Conservation (phyloP, 768 basidiomycete species). For the Pleurotus sapidus region DNA sequence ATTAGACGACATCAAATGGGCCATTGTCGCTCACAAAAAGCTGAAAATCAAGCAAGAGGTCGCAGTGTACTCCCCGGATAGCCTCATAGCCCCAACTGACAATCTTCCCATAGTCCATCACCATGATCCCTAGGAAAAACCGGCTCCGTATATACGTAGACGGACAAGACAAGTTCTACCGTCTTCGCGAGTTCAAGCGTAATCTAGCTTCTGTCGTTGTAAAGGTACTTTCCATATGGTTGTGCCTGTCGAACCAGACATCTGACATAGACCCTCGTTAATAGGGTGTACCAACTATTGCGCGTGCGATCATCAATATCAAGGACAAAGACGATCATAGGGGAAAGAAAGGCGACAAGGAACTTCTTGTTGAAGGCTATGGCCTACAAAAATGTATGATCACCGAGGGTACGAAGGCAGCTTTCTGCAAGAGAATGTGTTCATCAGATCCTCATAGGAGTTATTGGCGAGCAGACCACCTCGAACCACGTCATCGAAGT, state of each 20-base stretch:
- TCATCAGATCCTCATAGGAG: conserved; percentile 49
- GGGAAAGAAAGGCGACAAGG: conserved; percentile 86
- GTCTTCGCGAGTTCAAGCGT: conserved; percentile 83
- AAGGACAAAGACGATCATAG: conserved; percentile 80
- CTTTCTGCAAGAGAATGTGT: neutral
- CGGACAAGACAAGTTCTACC: conserved; percentile 75
- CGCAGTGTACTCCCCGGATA: conserved; percentile 1
- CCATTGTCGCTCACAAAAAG: conserved; percentile 82
- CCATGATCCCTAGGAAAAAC: conserved; percentile 68
- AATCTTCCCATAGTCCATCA: conserved; percentile 49
- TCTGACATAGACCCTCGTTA: too few relatives aligned
- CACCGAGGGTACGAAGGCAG: conserved; percentile 69
- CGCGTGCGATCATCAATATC: conserved; percentile 94
- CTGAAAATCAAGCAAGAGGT: conserved; percentile 92
- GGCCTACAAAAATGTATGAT: conserved; percentile 96
- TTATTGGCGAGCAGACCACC: conserved; percentile 87
- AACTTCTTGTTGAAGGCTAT: conserved; percentile 95
- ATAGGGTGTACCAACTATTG: conserved; percentile 83
- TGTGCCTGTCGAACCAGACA: neutral
- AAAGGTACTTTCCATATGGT: conserved; percentile 50
- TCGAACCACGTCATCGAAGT: conserved; percentile 99
- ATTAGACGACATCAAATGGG: conserved; percentile 90
- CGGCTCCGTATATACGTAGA: conserved; percentile 81
- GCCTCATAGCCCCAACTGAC: neutral
- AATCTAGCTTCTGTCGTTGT: conserved; percentile 84